Percentiles rank a stretch among this genome's conserved stretches.
Evolutionary conservation across 208 protist species (phyloP).

Genomic region (Naegleria lovaniensis): DNA sequence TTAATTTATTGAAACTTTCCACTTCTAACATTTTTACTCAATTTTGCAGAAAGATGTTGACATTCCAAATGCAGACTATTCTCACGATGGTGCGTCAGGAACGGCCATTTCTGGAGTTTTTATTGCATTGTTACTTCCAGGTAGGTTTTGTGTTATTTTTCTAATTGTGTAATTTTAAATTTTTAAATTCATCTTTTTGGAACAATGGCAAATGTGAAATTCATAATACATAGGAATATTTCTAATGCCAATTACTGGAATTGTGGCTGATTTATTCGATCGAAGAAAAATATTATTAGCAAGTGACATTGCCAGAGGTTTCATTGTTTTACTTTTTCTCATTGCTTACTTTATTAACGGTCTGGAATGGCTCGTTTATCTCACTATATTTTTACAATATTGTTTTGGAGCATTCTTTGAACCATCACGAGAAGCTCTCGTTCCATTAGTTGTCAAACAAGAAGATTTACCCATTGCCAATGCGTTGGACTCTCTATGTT

Average conservation of each 20-base stretch:
- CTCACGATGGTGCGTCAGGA: not conserved
- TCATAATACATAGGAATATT: not conserved
- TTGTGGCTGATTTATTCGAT: constrained; percentile 9
- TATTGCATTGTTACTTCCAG: not conserved
- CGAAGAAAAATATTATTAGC: not conserved
- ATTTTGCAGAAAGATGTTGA: not conserved
- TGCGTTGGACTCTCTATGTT: not conserved
- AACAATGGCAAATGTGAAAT: too few relatives aligned
- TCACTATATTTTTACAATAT: not conserved
- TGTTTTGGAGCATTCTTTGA: not conserved
- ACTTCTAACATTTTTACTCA: not conserved
- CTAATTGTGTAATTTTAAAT: too few relatives aligned
- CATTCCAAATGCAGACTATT: not conserved
- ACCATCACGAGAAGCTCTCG: not conserved
- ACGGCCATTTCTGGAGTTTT: not conserved
- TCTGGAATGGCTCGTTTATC: not conserved
- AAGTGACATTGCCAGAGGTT: not conserved
- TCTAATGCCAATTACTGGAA: constrained; percentile 1
- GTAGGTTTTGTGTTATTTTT: too few relatives aligned
- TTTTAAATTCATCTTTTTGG: too few relatives aligned
- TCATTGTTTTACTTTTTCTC: not conserved
- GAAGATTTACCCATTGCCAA: not conserved
- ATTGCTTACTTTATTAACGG: not conserved
- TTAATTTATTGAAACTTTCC: not conserved
- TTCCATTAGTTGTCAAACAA: not conserved